Conservation (phyloP, 768 basidiomycete species). For the Mycena galericulata region DNA sequence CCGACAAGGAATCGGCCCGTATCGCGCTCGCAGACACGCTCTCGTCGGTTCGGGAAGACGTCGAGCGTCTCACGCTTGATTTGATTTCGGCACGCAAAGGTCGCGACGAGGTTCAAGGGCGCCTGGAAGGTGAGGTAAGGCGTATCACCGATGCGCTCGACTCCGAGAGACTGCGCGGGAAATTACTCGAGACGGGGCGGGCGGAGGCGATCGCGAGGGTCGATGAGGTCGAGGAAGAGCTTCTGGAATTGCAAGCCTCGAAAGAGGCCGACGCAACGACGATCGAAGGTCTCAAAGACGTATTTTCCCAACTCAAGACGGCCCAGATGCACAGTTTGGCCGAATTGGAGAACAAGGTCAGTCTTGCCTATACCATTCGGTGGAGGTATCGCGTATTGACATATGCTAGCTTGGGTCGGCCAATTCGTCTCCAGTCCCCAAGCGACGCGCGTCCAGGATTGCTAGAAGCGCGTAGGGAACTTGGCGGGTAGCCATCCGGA, state of each 20-base stretch:
- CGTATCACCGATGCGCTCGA: conserved; percentile 35
- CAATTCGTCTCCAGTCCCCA: conserved; percentile 23
- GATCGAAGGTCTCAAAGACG: conserved; percentile 48
- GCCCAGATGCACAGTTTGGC: conserved; percentile 48
- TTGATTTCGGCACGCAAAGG: background rate
- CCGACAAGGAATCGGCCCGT: conserved; percentile 10
- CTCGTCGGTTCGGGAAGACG: conserved; percentile 11
- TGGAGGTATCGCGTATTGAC: background rate
- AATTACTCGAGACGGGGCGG: conserved; percentile 38
- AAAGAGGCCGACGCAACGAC: conserved; percentile 51
- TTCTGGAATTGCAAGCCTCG: conserved; percentile 43
- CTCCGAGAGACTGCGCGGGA: conserved; percentile 32
- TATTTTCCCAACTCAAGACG: conserved; percentile 47
- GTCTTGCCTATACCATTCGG: conserved; percentile 24
- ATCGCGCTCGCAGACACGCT: conserved; percentile 1
- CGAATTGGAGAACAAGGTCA: conserved; percentile 52
- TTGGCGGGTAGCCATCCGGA: conserved; percentile 8
- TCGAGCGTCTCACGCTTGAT: conserved; percentile 12
- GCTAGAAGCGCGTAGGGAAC: conserved; percentile 17
- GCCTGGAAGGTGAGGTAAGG: conserved; percentile 28
- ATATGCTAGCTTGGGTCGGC: conserved; percentile 17
- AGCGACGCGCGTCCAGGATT: conserved; percentile 27
- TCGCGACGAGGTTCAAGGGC: conserved; percentile 25
- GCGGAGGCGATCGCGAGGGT: conserved; percentile 30
- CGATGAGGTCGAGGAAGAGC: conserved; percentile 48